Evolutionary conservation across 306 rosid species (phyloP), one percentile per base, ranked within the genome.

Genomic region (Cucurbita pepo): DNA sequence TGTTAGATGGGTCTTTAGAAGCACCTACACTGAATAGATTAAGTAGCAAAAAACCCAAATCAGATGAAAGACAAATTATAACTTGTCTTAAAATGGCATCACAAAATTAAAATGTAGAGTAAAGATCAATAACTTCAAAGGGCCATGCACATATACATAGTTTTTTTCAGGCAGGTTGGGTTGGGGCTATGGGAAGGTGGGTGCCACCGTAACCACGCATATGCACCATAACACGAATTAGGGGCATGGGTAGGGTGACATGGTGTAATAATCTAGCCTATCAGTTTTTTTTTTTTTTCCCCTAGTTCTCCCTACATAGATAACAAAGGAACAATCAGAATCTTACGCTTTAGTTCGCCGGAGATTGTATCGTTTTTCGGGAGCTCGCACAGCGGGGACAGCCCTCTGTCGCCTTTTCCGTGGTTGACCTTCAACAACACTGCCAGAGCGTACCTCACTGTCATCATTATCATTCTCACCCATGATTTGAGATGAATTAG

Each of bases 351-450:
- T 92, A n/a, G 84, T 79, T 70, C 89, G 86, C 74, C 97, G 87
- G 73, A 94, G 84, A 85, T 90, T 94, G 81, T 94, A 94, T 79
- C 97, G 83, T 51, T 81, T 89, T 18, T 73, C 87, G 47, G 89
- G 83, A 78, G 78, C 51, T 81, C 81, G 91, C 73, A 77, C 80
- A 34, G 85, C 80, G 48, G 86, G 77, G 73, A 81, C 76, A 74
- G 61, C 84, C 79, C 76, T 89, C 74, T 79, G 86, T 25, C 92
- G 88, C 79, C 90, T 83, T 78, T 73, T 89, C 86, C 86, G 85
- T 52, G 59, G 88, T 60, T 82, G 86, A 37, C 87, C 90, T 36
- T 77, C 85, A 65, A 83, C 77, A 22, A 81, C 66, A 78, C 87
- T 81, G 57, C 82, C 95, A 67, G 96, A 87, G 50, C 77, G 87